Evolutionary conservation across 2,329 filamentous ascomycete genomes (phyloP).

Genomic region (Aschersonia sp.): DNA sequence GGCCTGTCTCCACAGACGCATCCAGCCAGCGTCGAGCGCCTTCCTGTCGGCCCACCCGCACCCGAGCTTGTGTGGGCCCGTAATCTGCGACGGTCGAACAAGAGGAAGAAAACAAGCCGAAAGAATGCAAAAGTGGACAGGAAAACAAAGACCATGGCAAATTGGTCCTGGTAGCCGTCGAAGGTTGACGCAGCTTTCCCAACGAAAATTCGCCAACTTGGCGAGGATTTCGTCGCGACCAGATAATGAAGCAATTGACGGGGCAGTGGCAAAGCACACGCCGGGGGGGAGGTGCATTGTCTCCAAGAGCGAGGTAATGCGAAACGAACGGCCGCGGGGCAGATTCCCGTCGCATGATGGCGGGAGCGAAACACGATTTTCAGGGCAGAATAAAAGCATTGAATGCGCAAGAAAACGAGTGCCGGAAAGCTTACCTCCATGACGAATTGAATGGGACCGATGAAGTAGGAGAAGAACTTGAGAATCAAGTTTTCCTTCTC

Average conservation of each 20-base stretch:
- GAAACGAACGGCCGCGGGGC: too few relatives aligned
- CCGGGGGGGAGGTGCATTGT: too few relatives aligned
- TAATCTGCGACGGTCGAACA: slow-evolving; percentile 15
- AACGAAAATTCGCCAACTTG: too few relatives aligned
- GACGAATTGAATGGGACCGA: slow-evolving; percentile 85
- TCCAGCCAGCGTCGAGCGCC: slow-evolving; percentile 10
- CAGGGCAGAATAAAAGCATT: too few relatives aligned
- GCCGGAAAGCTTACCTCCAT: slow-evolving; percentile 55
- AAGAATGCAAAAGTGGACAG: slow-evolving; percentile 6
- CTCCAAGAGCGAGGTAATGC: too few relatives aligned
- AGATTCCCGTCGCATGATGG: background rate
- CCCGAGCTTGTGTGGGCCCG: slow-evolving; percentile 17
- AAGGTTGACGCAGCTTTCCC: too few relatives aligned
- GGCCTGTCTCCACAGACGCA: slow-evolving; percentile 9
- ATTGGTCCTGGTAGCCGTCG: background rate
- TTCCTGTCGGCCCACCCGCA: slow-evolving; percentile 10
- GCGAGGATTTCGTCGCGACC: background rate
- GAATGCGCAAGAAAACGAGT: background rate
- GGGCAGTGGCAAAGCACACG: too few relatives aligned
- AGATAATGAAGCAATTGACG: background rate
- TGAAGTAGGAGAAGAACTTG: slow-evolving; percentile 73
- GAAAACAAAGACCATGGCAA: slow-evolving; percentile 5
- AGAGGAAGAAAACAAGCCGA: slow-evolving; percentile 8
- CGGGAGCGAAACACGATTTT: too few relatives aligned
- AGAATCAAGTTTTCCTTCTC: slow-evolving; percentile 74